phyloP scores from a whole-genome alignment of 441 rosid species.

The Euphorbia celastroides region DNA sequence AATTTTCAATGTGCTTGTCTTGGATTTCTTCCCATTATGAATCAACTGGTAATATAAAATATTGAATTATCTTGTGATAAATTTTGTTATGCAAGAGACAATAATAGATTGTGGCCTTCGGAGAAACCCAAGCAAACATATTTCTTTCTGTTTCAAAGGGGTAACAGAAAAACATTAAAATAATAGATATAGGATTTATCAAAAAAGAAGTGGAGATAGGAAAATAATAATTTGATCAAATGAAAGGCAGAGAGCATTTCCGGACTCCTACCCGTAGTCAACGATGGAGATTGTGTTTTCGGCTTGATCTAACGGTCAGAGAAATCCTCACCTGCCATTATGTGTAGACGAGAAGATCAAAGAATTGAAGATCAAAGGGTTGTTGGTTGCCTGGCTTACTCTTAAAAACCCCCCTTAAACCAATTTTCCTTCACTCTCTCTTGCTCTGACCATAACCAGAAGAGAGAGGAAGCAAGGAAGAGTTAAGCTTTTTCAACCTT shows the following conservation, averaged over 20 bases:
- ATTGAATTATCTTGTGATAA: not conserved
- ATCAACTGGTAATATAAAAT: too few relatives aligned
- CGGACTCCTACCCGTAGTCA: constrained; percentile 30
- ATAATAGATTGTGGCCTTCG: not conserved
- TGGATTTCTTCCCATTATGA: too few relatives aligned
- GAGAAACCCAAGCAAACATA: constrained; percentile 11
- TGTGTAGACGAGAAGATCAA: constrained; percentile 30
- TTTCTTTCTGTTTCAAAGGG: not conserved
- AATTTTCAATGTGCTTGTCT: too few relatives aligned
- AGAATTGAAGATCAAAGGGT: constrained; percentile 20
- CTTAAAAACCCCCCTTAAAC: not conserved
- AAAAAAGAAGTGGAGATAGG: not conserved
- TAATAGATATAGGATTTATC: not conserved
- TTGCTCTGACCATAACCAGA: not conserved
- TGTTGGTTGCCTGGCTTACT: constrained; percentile 19
- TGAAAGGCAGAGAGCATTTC: constrained; percentile 41
- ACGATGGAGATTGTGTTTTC: constrained; percentile 33
- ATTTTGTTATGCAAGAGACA: not conserved
- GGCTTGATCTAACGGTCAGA: constrained; percentile 55
- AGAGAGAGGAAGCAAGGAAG: not conserved
- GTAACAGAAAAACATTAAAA: not conserved
- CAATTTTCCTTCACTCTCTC: not conserved
- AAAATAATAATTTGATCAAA: constrained; percentile 7
- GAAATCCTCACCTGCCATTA: constrained; percentile 16
- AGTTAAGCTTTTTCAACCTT: too few relatives aligned